These are phyloP conservation scores for Setaria italica DNA, from an alignment of 202 grass and related monocot species.

Conservation along the genomic window DNA sequence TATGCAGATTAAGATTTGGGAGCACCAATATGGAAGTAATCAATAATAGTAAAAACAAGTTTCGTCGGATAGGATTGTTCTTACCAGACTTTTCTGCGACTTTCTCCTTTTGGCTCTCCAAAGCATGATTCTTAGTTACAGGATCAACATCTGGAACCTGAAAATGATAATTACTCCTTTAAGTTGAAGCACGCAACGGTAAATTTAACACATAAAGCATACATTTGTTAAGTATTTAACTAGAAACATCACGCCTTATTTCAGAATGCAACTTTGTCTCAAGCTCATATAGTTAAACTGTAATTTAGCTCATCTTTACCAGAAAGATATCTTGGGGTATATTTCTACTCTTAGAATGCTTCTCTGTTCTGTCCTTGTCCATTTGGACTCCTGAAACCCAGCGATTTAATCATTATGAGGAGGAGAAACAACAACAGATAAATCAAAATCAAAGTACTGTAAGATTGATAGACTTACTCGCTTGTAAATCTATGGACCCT, in stretches of 20 bases:
- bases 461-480: constrained; percentile 42
- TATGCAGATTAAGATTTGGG: constrained; percentile 17
- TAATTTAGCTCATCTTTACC: constrained; percentile 48
- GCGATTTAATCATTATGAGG: constrained; percentile 30
- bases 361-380: constrained; percentile 28
- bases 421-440: background rate
- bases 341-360: constrained; percentile 27
- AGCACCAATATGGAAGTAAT: constrained; percentile 8
- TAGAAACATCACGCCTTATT: constrained; percentile 12
- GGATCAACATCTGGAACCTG: constrained; percentile 29
- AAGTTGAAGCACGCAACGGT: constrained; percentile 3
- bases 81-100: constrained; percentile 34
- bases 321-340: background rate
- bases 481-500: constrained; percentile 9
- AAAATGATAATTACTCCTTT: constrained; percentile 22
- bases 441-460: constrained; percentile 27
- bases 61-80: background rate
- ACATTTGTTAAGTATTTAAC: background rate
- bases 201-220: constrained; percentile 14
- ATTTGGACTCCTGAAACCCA: constrained; percentile 44
- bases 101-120: constrained; percentile 37
- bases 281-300: constrained; percentile 11
- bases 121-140: constrained; percentile 22
- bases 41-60: constrained; percentile 4
- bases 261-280: constrained; percentile 7